Percentiles rank a stretch among this genome's conserved stretches.
Conservation (phyloP, 2,329 filamentous ascomycete species). For the Pseudopyrenochaeta lycopersici region DNA sequence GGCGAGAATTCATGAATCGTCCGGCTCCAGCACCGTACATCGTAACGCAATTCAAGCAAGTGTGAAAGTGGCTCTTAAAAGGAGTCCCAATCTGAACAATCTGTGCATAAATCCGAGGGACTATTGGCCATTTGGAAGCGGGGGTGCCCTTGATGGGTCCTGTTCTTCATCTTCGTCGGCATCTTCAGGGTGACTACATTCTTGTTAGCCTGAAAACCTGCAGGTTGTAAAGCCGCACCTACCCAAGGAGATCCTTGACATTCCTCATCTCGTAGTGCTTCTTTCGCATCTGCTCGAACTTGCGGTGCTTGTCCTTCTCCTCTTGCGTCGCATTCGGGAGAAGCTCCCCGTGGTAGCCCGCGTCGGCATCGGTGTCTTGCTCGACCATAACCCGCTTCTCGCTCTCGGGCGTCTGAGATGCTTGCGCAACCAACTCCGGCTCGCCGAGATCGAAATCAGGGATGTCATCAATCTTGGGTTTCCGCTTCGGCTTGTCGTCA, state of each 20-base stretch:
- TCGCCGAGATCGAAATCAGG: conserved; percentile 92
- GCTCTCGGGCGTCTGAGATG: conserved; percentile 53
- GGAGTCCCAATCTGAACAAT: conserved; percentile 6
- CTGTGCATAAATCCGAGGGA: conserved; percentile 7
- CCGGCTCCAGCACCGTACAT: background rate
- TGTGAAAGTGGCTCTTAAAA: background rate
- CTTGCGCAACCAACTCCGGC: conserved; percentile 69
- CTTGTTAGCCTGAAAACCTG: conserved; percentile 6
- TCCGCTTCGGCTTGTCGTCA: conserved; percentile 62
- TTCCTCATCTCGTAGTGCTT: conserved; percentile 99
- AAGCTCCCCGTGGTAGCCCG: conserved; percentile 66
- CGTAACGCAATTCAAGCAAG: background rate
- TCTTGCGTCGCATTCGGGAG: conserved; percentile 66
- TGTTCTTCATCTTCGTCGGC: conserved; percentile 35
- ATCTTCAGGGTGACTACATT: conserved; percentile 30
- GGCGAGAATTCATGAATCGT: background rate
- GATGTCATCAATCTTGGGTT: conserved; percentile 74
- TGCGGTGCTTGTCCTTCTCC: conserved; percentile 87
- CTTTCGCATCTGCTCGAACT: conserved; percentile 91
- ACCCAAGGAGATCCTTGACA: conserved; percentile 87
- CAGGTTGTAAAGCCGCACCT: conserved; percentile 16
- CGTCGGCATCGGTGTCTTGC: conserved; percentile 48
- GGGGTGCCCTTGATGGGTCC: conserved; percentile 14
- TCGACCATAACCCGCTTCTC: conserved; percentile 87
- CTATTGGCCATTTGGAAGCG: conserved; percentile 33